Percentiles rank a stretch among this genome's conserved stretches.
phyloP scores from a whole-genome alignment of 2,329 filamentous ascomycete species.

The Arthroderma uncinatum region DNA sequence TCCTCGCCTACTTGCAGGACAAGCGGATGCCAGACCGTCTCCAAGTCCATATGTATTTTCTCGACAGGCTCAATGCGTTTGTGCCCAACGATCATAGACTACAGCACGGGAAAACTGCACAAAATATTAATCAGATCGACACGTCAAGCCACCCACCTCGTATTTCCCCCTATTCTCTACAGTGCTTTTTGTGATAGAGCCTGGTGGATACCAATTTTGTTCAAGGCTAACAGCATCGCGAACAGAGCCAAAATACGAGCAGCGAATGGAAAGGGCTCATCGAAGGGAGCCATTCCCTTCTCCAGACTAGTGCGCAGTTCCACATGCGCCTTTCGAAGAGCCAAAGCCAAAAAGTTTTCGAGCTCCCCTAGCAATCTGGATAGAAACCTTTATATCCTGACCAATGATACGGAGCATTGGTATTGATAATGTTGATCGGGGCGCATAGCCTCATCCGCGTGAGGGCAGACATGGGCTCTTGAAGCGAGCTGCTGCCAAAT shows the following conservation, averaged over 20 bases:
- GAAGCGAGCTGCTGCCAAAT: background rate
- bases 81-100: background rate
- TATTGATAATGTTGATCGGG: background rate
- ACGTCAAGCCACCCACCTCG: background rate
- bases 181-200: slow-evolving; percentile 1
- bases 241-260: background rate
- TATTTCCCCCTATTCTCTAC: background rate
- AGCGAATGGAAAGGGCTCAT: background rate
- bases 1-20: background rate
- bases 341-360: background rate
- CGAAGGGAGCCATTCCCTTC: background rate
- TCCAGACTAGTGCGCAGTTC: background rate
- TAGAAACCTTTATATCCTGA: background rate
- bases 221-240: background rate
- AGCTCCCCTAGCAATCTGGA: background rate
- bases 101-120: background rate
- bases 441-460: background rate
- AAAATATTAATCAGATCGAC: background rate
- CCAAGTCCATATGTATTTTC: background rate
- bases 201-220: background rate
- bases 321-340: background rate
- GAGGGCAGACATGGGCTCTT: background rate
- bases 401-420: background rate
- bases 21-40: background rate
- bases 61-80: background rate